These are phyloP conservation scores for Ormosia semicastrata DNA, from an alignment of 306 rosid genomes.

Conservation along the genomic window DNA sequence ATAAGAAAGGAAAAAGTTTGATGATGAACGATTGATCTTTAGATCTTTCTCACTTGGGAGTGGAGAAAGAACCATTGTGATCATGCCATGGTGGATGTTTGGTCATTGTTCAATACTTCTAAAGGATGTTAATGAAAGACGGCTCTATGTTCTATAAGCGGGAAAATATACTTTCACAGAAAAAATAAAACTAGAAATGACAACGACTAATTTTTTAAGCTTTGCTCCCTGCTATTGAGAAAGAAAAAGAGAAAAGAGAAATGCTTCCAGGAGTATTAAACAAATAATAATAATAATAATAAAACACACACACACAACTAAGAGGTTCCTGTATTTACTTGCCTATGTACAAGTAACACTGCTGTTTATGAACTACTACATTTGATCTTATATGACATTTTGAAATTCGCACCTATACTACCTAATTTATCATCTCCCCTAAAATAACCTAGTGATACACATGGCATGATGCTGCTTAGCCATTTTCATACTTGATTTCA, in stretches of 20 bases:
- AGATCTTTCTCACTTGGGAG: not conserved
- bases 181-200: too few relatives aligned
- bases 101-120: not conserved
- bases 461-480: constrained; percentile 19
- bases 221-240: too few relatives aligned
- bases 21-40: not conserved
- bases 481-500: not conserved
- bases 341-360: too few relatives aligned
- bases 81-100: not conserved
- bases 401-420: not conserved
- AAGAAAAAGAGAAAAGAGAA: too few relatives aligned
- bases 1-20: not conserved
- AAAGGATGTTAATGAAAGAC: not conserved
- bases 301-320: too few relatives aligned
- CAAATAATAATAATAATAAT: too few relatives aligned
- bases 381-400: not conserved
- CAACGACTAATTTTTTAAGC: too few relatives aligned
- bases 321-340: too few relatives aligned
- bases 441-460: constrained; percentile 20
- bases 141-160: not conserved
- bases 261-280: too few relatives aligned
- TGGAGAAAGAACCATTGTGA: not conserved
- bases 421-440: not conserved
- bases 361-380: not conserved
- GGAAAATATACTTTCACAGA: too few relatives aligned